Conservation (phyloP, 1,139 yeast genomes). For the Pichia sp. region DNA sequence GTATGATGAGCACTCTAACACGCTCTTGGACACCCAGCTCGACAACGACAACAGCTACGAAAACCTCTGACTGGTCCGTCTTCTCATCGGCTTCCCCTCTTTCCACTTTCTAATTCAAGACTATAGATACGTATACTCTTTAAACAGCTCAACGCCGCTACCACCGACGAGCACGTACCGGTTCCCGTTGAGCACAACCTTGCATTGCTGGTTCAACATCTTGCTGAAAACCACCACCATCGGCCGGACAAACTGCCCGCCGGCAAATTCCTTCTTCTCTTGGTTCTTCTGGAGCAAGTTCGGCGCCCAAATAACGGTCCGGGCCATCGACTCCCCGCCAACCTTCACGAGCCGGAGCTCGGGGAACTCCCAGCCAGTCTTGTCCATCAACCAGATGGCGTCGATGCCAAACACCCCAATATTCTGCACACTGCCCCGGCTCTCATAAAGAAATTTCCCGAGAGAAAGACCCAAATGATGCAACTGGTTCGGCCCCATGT, state of each 20-base stretch:
- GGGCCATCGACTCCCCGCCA: conserved; percentile 11
- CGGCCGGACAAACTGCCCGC: conserved; percentile 2
- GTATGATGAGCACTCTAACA: conserved; percentile 24
- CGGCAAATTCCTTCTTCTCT: background rate
- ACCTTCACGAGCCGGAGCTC: conserved; percentile 5
- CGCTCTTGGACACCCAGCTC: conserved; percentile 27
- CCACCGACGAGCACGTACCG: conserved; percentile 5
- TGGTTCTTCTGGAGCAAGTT: background rate
- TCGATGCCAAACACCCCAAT: conserved; percentile 14
- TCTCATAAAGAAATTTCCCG: background rate
- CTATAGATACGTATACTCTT: conserved; percentile 6
- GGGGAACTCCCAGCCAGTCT: background rate
- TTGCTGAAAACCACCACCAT: conserved; percentile 11
- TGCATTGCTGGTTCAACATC: conserved; percentile 8
- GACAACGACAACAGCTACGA: conserved; percentile 29
- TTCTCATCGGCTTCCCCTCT: background rate
- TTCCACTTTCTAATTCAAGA: background rate
- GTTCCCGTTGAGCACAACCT: conserved; percentile 1
- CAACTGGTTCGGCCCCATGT: background rate
- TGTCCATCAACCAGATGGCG: conserved; percentile 6
- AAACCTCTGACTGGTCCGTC: background rate
- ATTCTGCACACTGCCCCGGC: conserved; percentile 5
- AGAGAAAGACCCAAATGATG: background rate
- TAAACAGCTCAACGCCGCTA: conserved; percentile 5
- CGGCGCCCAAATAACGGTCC: conserved; percentile 1